Evolutionary conservation across 257 asterid genomes (phyloP).

Genomic region (Salvia rosmarinus): DNA sequence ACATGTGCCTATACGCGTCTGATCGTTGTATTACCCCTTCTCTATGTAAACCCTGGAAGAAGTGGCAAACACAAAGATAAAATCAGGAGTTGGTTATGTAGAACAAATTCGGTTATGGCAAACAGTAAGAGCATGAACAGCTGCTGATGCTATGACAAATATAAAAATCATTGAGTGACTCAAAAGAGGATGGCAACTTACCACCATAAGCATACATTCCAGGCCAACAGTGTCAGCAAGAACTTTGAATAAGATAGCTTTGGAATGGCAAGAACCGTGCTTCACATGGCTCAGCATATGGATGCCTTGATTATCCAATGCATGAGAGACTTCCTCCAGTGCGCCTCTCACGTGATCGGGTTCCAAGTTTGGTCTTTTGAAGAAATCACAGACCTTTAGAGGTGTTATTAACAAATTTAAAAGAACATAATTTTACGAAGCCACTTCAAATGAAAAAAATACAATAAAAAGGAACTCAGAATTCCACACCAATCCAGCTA

Average conservation of each 20-base stretch:
- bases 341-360: conserved; percentile 60
- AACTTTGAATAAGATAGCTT: conserved; percentile 91
- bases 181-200: conserved; percentile 47
- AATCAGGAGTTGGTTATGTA: conserved; percentile 21
- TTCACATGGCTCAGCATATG: conserved; percentile 83
- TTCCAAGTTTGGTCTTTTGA: conserved; percentile 67
- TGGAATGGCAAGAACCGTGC: conserved; percentile 78
- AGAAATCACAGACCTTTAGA: conserved; percentile 73
- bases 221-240: conserved; percentile 83
- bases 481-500: conserved; percentile 85
- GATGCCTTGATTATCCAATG: conserved; percentile 77
- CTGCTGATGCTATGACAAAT: conserved; percentile 22
- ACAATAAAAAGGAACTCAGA: conserved; percentile 15
- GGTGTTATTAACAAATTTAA: conserved; percentile 16
- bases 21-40: conserved; percentile 64
- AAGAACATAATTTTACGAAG: neutral
- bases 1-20: conserved; percentile 75
- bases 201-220: conserved; percentile 84
- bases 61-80: conserved; percentile 7
- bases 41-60: conserved; percentile 70
- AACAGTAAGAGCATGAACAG: conserved; percentile 14
- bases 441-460: conserved; percentile 18
- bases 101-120: conserved; percentile 12
- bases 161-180: conserved; percentile 22
- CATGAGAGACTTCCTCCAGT: conserved; percentile 80